Evolutionary conservation across 306 rosid species (phyloP).

Genomic region (Cucurbita argyrosperma): DNA sequence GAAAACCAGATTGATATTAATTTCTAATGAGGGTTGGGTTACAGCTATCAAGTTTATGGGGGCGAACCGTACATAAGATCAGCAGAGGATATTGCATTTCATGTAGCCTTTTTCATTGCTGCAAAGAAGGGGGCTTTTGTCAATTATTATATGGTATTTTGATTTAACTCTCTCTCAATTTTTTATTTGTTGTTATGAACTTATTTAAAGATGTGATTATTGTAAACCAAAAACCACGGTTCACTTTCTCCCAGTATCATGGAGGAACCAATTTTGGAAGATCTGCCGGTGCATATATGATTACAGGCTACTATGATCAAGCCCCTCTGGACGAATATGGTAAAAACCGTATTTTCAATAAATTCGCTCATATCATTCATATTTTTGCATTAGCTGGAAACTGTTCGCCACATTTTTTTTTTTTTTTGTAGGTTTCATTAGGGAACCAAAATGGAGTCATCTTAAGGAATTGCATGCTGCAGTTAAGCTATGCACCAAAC

Average conservation of each 20-base stretch:
- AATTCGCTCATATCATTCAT: not conserved
- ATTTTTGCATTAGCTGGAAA: not conserved
- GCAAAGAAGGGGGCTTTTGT: slow-evolving; percentile 81
- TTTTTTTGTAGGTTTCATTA: not conserved
- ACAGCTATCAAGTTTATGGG: slow-evolving; percentile 60
- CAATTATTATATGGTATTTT: slow-evolving; percentile 56
- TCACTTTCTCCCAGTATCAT: not conserved
- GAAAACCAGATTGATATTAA: too few relatives aligned
- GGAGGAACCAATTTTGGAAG: slow-evolving; percentile 17
- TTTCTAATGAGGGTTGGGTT: not conserved
- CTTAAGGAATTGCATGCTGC: slow-evolving; percentile 38
- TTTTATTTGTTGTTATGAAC: not conserved
- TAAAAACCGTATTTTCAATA: not conserved
- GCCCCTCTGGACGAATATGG: slow-evolving; percentile 12
- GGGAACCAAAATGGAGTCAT: slow-evolving; percentile 14
- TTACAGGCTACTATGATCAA: slow-evolving; percentile 13
- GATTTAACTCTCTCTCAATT: not conserved
- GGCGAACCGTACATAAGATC: slow-evolving; percentile 55
- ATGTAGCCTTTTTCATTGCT: slow-evolving; percentile 67
- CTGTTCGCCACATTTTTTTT: not conserved
- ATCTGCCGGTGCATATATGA: slow-evolving; percentile 2
- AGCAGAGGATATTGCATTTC: slow-evolving; percentile 71
- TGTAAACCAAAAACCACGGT: not conserved
- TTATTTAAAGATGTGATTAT: too few relatives aligned
- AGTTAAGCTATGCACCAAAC: slow-evolving; percentile 4